Percentiles rank a stretch among this genome's conserved stretches.
Conservation (phyloP, 371 early-diverging fungal genomes). For the Fennellomyces sp. region DNA sequence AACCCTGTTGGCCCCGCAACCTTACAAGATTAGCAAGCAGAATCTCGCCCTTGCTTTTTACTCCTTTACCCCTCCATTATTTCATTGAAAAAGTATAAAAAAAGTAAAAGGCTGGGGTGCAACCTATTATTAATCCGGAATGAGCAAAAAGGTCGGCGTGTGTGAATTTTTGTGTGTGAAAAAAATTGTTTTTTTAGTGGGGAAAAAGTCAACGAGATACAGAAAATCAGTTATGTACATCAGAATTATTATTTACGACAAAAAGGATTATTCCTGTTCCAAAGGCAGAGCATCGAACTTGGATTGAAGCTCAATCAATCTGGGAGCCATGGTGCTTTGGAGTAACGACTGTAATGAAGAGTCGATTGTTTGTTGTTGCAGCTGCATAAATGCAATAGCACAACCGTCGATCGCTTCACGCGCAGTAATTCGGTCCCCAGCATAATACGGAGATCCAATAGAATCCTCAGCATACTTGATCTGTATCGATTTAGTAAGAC, state of each 20-base stretch:
- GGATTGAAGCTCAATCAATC: conserved; percentile 26
- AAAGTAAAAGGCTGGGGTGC: too few species aligned
- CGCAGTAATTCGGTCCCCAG: conserved; percentile 40
- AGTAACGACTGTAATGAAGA: conserved; percentile 20
- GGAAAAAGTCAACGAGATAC: neutral
- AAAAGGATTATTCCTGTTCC: neutral
- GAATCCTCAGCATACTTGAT: conserved; percentile 45
- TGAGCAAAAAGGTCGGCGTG: too few species aligned
- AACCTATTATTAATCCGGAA: too few species aligned
- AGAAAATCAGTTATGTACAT: neutral
- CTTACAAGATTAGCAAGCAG: too few species aligned
- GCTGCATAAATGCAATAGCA: conserved; percentile 23
- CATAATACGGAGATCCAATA: conserved; percentile 40
- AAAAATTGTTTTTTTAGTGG: neutral
- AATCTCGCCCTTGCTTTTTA: too few species aligned
- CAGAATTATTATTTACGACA: neutral
- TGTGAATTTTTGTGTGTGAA: too few species aligned
- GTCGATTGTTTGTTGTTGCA: conserved; percentile 26
- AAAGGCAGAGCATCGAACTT: conserved; percentile 28
- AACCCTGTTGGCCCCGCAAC: too few species aligned
- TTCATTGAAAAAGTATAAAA: too few species aligned
- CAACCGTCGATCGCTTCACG: conserved; percentile 40
- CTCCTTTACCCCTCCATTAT: too few species aligned
- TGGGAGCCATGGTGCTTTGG: conserved; percentile 28
- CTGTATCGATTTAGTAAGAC: conserved; percentile 3